phyloP scores from a whole-genome alignment of 495 filamentous ascomycete species.

The Jackrogersella minutella region DNA sequence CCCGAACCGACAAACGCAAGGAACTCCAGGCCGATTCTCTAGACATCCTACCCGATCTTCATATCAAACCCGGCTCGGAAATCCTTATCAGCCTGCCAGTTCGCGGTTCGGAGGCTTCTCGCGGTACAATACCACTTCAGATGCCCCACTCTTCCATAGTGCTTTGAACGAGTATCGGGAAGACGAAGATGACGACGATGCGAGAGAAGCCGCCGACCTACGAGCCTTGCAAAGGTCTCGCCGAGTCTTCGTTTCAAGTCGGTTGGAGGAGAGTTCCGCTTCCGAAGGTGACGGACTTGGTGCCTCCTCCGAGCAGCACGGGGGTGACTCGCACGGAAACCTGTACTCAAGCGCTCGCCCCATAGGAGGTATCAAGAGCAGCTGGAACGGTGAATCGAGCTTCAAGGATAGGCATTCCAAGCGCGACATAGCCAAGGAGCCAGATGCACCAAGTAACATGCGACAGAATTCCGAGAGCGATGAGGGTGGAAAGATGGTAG shows the following conservation, averaged over 20 bases:
- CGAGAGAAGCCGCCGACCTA: constrained; percentile 90
- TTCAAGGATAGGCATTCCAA: constrained; percentile 43
- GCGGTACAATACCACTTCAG: constrained; percentile 67
- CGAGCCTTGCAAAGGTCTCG: constrained; percentile 90
- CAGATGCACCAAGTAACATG: constrained; percentile 52
- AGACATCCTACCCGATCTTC: constrained; percentile 49
- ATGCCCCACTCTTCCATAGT: constrained; percentile 92
- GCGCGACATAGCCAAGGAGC: constrained; percentile 50
- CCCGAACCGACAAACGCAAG: constrained; percentile 43
- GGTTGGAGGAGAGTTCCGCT: constrained; percentile 82
- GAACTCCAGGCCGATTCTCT: constrained; percentile 48
- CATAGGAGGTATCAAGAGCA: constrained; percentile 64
- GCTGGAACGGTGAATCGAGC: constrained; percentile 63
- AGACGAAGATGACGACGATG: constrained; percentile 91
- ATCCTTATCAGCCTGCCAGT: constrained; percentile 73
- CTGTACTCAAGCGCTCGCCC: constrained; percentile 47
- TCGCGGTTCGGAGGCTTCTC: constrained; percentile 82
- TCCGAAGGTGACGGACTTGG: constrained; percentile 71
- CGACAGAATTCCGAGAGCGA: constrained; percentile 55
- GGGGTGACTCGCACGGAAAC: constrained; percentile 49
- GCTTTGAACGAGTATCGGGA: constrained; percentile 77
- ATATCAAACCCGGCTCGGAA: constrained; percentile 57
- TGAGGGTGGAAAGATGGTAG: constrained; percentile 77
- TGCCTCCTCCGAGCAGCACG: constrained; percentile 64
- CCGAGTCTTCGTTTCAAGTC: constrained; percentile 82